Conservation (phyloP, 1,284 basidiomycete species). For the Apiotrichum porosum region DNA sequence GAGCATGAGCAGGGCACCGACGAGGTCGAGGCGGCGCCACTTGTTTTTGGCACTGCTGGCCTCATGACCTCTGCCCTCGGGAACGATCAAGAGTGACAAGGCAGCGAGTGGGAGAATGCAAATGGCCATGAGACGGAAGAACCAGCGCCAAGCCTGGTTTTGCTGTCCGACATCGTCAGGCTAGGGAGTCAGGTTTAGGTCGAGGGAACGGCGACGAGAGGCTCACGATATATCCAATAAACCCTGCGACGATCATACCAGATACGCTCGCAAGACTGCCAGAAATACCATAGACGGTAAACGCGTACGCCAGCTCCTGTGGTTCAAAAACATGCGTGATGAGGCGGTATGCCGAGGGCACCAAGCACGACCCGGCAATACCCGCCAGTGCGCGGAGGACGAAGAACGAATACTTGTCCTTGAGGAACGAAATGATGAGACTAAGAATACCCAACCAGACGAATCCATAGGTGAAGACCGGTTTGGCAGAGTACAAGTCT, state of each 20-base stretch:
- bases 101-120: slow-evolving; percentile 28
- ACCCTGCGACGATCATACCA: slow-evolving; percentile 37
- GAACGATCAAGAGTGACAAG: slow-evolving; percentile 20
- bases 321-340: slow-evolving; percentile 39
- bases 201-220: no score
- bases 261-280: slow-evolving; percentile 44
- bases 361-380: slow-evolving; percentile 28
- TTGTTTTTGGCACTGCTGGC: slow-evolving; percentile 13
- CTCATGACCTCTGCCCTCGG: slow-evolving; percentile 25
- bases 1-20: slow-evolving; percentile 34
- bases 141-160: slow-evolving; percentile 43
- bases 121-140: slow-evolving; percentile 25
- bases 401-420: slow-evolving; percentile 33
- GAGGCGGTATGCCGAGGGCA: slow-evolving; percentile 43
- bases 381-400: slow-evolving; percentile 34
- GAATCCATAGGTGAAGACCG: slow-evolving; percentile 33
- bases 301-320: slow-evolving; percentile 31
- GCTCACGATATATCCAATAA: slow-evolving; percentile 46
- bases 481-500: slow-evolving; percentile 36
- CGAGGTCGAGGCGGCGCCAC: slow-evolving; percentile 37
- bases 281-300: slow-evolving; percentile 40
- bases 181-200: no score
- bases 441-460: slow-evolving; percentile 25
- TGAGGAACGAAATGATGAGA: slow-evolving; percentile 34
- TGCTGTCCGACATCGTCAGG: slow-evolving; percentile 38